These are phyloP conservation scores for Naganishia onofrii DNA, from an alignment of 768 basidiomycete genomes.

Conservation along the genomic window DNA sequence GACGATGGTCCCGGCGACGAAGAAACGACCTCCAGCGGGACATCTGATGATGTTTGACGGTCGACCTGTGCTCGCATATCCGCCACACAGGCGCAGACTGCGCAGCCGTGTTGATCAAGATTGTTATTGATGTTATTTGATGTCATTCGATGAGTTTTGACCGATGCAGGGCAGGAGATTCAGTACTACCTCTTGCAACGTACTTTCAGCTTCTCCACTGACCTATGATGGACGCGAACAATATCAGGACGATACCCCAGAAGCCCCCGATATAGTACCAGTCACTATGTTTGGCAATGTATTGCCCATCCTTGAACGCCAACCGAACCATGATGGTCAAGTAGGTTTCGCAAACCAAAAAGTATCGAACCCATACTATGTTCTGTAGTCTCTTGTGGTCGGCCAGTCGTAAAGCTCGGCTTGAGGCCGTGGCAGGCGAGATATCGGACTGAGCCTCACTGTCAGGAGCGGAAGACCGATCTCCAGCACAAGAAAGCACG, in stretches of 20 bases:
- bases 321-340: background rate
- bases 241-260: background rate
- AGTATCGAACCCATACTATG: background rate
- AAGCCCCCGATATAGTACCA: background rate
- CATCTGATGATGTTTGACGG: too few relatives aligned
- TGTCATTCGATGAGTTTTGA: too few relatives aligned
- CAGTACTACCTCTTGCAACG: background rate
- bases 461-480: background rate
- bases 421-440: background rate
- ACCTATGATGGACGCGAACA: background rate
- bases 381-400: background rate
- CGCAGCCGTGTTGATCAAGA: too few relatives aligned
- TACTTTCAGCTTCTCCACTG: background rate
- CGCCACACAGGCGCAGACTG: too few relatives aligned
- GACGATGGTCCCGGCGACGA: too few relatives aligned
- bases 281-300: background rate
- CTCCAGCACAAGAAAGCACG: background rate
- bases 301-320: background rate
- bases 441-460: background rate
- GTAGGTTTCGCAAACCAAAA: constrained; percentile 1
- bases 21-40: too few relatives aligned
- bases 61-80: too few relatives aligned
- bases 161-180: background rate
- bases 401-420: background rate
- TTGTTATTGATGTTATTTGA: too few relatives aligned